phyloP scores from a whole-genome alignment of 2,329 filamentous ascomycete species.

The Aureobasidium sp. region DNA sequence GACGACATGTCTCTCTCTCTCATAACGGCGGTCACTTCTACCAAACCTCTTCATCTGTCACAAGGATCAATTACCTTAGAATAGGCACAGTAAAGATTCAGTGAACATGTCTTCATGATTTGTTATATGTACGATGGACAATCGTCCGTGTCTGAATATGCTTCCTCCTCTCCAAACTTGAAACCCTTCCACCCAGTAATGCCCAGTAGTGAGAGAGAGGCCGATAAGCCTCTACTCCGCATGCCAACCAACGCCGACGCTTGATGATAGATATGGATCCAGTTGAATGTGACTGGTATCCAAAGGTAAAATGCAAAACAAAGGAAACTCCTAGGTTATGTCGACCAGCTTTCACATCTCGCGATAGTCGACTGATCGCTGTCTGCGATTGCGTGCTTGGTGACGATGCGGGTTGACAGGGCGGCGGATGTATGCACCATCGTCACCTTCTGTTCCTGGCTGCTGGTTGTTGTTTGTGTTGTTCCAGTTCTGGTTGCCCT shows the following conservation, averaged over 20 bases:
- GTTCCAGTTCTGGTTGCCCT: constrained; percentile 29
- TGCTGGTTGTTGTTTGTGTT: constrained; percentile 23
- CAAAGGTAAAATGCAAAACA: neutral
- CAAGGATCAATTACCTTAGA: neutral
- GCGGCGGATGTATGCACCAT: constrained; percentile 90
- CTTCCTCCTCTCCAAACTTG: neutral
- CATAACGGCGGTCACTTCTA: neutral
- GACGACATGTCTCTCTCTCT: neutral
- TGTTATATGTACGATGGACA: constrained; percentile 3
- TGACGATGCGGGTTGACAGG: constrained; percentile 92
- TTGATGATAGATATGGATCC: neutral
- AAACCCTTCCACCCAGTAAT: neutral
- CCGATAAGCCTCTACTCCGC: neutral
- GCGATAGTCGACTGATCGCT: constrained; percentile 79
- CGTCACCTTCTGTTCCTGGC: constrained; percentile 44
- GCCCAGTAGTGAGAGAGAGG: neutral
- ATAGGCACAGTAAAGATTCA: neutral
- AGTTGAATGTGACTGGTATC: neutral
- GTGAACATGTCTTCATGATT: neutral
- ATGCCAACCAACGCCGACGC: constrained; percentile 10
- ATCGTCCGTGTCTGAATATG: neutral
- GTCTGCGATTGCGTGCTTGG: constrained; percentile 68
- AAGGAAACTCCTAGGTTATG: neutral
- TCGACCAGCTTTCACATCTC: constrained; percentile 53
- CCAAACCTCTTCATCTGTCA: neutral